Evolutionary conservation across 352 stramenopile species (phyloP).

Genomic region (Phytophthora ramorum): DNA sequence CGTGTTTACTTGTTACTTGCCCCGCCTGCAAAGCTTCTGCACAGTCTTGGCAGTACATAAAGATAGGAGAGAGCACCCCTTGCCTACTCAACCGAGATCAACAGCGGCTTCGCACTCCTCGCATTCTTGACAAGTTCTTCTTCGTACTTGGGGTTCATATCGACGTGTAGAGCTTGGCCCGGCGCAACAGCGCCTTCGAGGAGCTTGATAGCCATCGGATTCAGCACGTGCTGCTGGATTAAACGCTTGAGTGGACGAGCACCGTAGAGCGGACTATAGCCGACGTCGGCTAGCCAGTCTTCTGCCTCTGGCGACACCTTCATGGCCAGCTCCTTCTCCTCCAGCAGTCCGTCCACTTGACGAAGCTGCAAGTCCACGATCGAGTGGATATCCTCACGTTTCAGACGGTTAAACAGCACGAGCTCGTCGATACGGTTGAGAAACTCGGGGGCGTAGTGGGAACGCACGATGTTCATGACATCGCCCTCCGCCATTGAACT

Average conservation of each 20-base stretch:
- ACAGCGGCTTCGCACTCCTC: conserved; percentile 48
- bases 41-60: background rate
- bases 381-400: conserved; percentile 88
- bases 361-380: conserved; percentile 97
- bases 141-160: conserved; percentile 59
- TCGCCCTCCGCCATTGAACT: conserved; percentile 73
- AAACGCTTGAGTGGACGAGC: conserved; percentile 96
- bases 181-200: conserved; percentile 81
- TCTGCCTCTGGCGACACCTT: conserved; percentile 90
- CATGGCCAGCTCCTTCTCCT: conserved; percentile 93
- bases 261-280: conserved; percentile 97
- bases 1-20: background rate
- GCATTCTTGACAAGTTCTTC: conserved; percentile 52
- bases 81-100: conserved; percentile 34
- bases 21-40: background rate
- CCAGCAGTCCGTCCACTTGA: conserved; percentile 90
- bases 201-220: conserved; percentile 93
- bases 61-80: background rate
- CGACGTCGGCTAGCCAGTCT: conserved; percentile 92
- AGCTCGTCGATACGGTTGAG: conserved; percentile 99
- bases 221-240: conserved; percentile 97
- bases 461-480: conserved; percentile 91
- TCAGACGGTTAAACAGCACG: conserved; percentile 97
- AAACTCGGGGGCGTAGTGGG: conserved; percentile 98
- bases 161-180: conserved; percentile 85